A percentile compares a stretch with the other conserved stretches of the same genome.
phyloP scores from a whole-genome alignment of 129 eudicot genomes.

The Pseudognaphalium luteoalbum region DNA sequence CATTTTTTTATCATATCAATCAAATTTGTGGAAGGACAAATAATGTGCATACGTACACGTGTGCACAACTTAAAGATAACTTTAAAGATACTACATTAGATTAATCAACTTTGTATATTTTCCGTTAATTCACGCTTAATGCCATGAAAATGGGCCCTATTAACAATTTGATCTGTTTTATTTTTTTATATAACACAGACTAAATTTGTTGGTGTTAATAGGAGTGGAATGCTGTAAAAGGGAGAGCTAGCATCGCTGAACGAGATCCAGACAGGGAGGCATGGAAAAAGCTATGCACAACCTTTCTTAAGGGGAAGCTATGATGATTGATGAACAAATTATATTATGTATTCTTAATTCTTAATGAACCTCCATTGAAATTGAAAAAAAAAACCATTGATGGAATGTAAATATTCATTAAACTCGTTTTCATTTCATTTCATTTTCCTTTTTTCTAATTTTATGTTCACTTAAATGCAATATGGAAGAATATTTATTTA shows the following conservation, averaged over 20 bases:
- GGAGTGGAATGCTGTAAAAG: conserved; percentile 21
- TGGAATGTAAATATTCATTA: conserved; percentile 25
- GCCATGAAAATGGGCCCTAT: background rate
- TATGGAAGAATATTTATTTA: too few species aligned
- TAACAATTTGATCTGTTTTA: too few species aligned
- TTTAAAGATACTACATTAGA: background rate
- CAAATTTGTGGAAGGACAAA: conserved; percentile 3
- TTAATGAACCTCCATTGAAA: conserved; percentile 1
- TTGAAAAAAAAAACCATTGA: background rate
- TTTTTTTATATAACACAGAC: too few species aligned
- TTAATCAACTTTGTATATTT: background rate
- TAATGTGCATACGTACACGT: conserved; percentile 14
- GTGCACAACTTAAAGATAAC: background rate
- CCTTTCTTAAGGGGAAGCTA: conserved; percentile 79
- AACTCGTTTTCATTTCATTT: background rate
- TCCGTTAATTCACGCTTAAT: background rate
- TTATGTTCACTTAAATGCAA: too few species aligned
- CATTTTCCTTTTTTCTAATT: background rate
- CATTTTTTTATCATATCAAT: background rate
- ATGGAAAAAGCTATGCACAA: conserved; percentile 76
- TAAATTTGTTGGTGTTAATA: background rate
- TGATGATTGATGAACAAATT: conserved; percentile 25
- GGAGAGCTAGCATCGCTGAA: conserved; percentile 47
- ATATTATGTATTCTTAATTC: conserved; percentile 23
- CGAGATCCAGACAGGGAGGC: conserved; percentile 77